Evolutionary conservation across 2,329 filamentous ascomycete species (phyloP), one percentile per base, ranked within the genome.

Genomic region (Monilinia vaccinii-corymbosi): DNA sequence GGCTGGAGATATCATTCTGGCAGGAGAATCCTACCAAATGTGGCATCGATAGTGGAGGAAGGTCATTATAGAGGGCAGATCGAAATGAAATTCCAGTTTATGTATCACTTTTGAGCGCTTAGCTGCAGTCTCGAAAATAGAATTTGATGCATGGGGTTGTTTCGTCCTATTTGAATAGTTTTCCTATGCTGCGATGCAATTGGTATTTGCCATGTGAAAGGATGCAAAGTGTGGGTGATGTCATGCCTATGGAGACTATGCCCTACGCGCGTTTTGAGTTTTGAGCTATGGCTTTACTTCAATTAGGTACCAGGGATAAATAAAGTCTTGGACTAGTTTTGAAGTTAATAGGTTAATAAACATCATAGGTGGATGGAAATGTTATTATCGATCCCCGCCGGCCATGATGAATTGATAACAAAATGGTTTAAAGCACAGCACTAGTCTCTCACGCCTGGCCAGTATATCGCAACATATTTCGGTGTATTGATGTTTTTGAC

Each of bases 51-150:
- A 50, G 31, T 23, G 40, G 32, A 57, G 32, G 28, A 32, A 23
- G 38, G 8, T 18, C 14, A 23, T 44, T 5, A 44, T 18, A 23
- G 38, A 31, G 51, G 38, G 28, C 28, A 23, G 9, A 11, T 44
- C 16, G 51, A 55, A 55, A 32, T 32, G 4, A 23, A 13, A 9
- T 42, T 55, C 51, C 18, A 34, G 13, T 9, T 44, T 55, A 32
- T 38, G 51, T 32, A 9, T 57, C 28, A 32, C 6, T 50, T 40
- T 49, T 48, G 55, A 57, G 55, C 55, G 34, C 55, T 57, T 57
- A 50, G 36, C 28, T 57, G 55, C 45, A 49, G 55, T 57, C 44
- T 57, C 45, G 44, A 49, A 36, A 34, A 23, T 16, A 44, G 13
- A 40, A 31, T 23, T 49, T 40, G 28, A 49, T 50, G 44, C 21